Percentiles rank a stretch among this genome's conserved stretches.
Evolutionary conservation across 768 basidiomycete species (phyloP).

Genomic region (Suillus subluteus): DNA sequence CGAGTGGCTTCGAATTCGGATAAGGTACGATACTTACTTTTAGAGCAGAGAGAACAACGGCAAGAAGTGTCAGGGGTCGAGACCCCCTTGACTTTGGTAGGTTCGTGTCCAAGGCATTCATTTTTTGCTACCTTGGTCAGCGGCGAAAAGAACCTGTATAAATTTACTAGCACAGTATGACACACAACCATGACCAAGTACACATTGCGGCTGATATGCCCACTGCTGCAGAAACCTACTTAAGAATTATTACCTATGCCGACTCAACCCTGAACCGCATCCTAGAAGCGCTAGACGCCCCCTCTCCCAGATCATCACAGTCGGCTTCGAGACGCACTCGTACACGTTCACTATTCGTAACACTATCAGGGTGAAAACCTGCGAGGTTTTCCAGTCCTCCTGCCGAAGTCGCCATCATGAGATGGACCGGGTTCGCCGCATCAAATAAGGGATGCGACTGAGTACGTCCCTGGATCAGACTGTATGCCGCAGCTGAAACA

Average conservation of each 20-base stretch:
- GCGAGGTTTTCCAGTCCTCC: neutral
- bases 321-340: neutral
- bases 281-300: too few species aligned
- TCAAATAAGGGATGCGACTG: neutral
- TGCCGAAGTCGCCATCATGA: neutral
- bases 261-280: neutral
- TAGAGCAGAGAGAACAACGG: too few species aligned
- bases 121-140: too few species aligned
- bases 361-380: neutral
- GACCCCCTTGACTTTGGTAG: too few species aligned
- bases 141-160: neutral
- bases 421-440: neutral
- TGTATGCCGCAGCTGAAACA: neutral
- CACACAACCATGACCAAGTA: neutral
- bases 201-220: neutral
- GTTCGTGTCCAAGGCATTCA: too few species aligned
- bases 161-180: neutral
- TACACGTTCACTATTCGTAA: neutral
- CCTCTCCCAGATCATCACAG: neutral
- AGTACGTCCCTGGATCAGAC: neutral
- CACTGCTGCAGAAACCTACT: too few species aligned
- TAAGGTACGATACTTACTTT: too few species aligned
- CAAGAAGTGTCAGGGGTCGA: too few species aligned
- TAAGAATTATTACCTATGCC: neutral
- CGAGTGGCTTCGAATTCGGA: too few species aligned